Conservation (phyloP, 2,329 filamentous ascomycete species). For the Capronia americana region DNA sequence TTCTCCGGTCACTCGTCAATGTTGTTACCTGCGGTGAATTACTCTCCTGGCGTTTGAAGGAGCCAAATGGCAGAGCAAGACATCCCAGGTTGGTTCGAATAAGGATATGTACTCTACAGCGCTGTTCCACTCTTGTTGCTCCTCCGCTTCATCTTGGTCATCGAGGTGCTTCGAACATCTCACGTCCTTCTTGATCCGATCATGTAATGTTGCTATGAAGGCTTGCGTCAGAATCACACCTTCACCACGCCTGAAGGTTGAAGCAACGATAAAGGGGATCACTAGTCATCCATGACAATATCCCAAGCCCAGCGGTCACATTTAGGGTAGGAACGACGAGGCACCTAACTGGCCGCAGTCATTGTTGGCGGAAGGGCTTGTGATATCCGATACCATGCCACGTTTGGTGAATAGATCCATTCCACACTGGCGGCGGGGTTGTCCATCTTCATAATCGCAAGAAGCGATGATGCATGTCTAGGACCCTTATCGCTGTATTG, state of each 20-base stretch:
- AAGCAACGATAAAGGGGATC: background rate
- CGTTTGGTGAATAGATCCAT: constrained; percentile 37
- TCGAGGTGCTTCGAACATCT: background rate
- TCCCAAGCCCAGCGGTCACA: no score
- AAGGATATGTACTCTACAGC: background rate
- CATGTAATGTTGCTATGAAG: background rate
- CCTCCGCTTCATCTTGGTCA: background rate
- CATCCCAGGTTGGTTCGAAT: background rate
- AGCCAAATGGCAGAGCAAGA: background rate
- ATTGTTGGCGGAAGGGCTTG: constrained; percentile 9
- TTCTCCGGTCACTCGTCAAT: background rate
- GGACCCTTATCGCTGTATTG: constrained; percentile 14
- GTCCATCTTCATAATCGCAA: constrained; percentile 17
- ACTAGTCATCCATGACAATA: background rate
- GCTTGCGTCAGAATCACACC: background rate
- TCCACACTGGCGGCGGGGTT: constrained; percentile 23
- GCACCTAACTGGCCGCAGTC: constrained; percentile 5
- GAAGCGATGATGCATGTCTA: constrained; percentile 20
- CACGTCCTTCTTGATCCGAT: background rate
- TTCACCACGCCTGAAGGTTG: background rate
- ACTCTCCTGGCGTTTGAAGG: background rate
- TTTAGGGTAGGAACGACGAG: background rate
- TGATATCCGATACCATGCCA: constrained; percentile 27
- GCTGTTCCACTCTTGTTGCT: background rate
- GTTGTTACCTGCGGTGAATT: background rate